These are phyloP conservation scores for Zygotorulaspora chibaensis DNA, from an alignment of 805 yeast genomes.

Conservation along the genomic window DNA sequence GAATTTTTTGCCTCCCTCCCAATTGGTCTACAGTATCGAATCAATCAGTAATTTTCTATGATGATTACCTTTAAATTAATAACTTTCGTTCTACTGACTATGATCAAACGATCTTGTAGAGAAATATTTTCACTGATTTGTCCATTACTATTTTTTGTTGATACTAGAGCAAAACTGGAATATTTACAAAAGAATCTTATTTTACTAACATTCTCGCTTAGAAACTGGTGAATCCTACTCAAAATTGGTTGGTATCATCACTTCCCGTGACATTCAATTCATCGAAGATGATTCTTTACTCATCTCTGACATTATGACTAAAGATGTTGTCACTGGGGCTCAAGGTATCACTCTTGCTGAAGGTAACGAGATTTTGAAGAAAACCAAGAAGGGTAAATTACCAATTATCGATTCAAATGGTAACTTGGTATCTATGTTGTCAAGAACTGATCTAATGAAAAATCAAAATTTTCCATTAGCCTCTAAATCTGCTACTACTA, in stretches of 20 bases:
- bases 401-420: slow-evolving; percentile 82
- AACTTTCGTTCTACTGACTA: slow-evolving; percentile 99
- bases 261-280: slow-evolving; percentile 96
- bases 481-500: slow-evolving; percentile 85
- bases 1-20: slow-evolving; percentile 4
- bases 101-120: slow-evolving; percentile 98
- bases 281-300: slow-evolving; percentile 62
- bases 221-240: slow-evolving; percentile 85
- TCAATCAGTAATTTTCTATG: slow-evolving; percentile 34
- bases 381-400: slow-evolving; percentile 94
- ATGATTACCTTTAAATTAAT: slow-evolving; percentile 51
- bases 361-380: slow-evolving; percentile 87
- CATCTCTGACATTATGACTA: slow-evolving; percentile 84
- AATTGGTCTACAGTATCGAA: neutral
- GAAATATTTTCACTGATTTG: slow-evolving; percentile 43
- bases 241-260: slow-evolving; percentile 89
- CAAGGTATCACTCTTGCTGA: slow-evolving; percentile 76
- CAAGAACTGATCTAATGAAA: slow-evolving; percentile 96
- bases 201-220: slow-evolving; percentile 35
- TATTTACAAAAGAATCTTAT: neutral
- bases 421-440: slow-evolving; percentile 78
- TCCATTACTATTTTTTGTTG: neutral
- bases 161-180: slow-evolving; percentile 1
- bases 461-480: slow-evolving; percentile 92
- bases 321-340: slow-evolving; percentile 75